phyloP scores from a whole-genome alignment of 176 grass and related monocot species.

The Hordeum vulgare region DNA sequence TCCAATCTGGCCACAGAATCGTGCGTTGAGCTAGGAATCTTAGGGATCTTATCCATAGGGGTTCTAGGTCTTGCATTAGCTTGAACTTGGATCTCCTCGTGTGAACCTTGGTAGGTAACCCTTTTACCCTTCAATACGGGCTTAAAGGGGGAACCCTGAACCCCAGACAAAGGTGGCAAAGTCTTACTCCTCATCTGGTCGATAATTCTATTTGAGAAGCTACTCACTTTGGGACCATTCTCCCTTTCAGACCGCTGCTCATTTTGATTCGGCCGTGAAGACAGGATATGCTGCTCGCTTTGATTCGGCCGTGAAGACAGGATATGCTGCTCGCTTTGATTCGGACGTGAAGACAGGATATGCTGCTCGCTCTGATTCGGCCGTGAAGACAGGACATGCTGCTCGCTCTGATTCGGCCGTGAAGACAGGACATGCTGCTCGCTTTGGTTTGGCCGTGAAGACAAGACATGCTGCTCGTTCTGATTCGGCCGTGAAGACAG shows the following conservation, averaged over 20 bases:
- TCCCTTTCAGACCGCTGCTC: constrained; percentile 34
- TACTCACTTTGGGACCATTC: constrained; percentile 28
- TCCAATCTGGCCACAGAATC: constrained; percentile 37
- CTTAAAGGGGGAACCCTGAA: constrained; percentile 40
- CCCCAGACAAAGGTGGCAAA: constrained; percentile 17
- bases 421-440: background rate
- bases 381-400: background rate
- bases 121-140: constrained; percentile 76
- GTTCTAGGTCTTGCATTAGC: constrained; percentile 32
- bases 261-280: constrained; percentile 3
- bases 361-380: background rate
- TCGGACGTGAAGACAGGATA: background rate
- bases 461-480: background rate
- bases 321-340: background rate
- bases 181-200: constrained; percentile 44
- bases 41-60: constrained; percentile 38
- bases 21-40: constrained; percentile 22
- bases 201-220: constrained; percentile 38
- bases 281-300: background rate
- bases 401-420: background rate
- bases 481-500: background rate
- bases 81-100: constrained; percentile 34
- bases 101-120: constrained; percentile 27
- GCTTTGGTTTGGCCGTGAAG: background rate
- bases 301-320: background rate